Evolutionary conservation across 345 rosid genomes (phyloP), one percentile per base, ranked within the genome.

Genomic region (Sisymbrium altissimum): DNA sequence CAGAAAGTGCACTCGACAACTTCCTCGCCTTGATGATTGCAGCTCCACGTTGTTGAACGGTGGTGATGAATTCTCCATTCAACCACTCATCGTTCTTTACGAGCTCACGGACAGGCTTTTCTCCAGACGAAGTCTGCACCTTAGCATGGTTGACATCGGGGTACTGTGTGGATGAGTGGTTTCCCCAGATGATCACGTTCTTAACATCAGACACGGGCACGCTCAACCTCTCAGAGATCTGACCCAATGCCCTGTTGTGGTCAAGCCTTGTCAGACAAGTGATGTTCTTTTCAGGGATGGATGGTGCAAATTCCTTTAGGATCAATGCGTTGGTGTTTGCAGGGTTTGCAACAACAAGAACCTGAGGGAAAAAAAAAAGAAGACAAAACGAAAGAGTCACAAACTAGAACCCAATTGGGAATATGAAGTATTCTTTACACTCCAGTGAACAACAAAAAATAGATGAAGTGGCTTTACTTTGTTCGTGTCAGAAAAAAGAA

Each of bases 71-170:
- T 54, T 85, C 98, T 72, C 84, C 96, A 27, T 83, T 84, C 86
- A 92, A 86, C 97, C 97, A 95, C 17, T 44, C 89, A 68, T 95
- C 97, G 76, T 90, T 87, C 70, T 95, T 87, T 27, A 95, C 85
- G 35, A 92, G 98, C 85, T 82, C 98, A 21, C 90, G 83, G 29
- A 84, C 99, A 49, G 94, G 80, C 79, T 87, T 86, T 18, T 79
- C 97, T 9, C 96, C 94, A 27, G 91, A 79, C 7, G 90, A 74
- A 54, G 88, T 89, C 11, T 80, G 81, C 29, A 92, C 98, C 59
- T 88, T 90, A 39, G 99, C 99, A 79, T 95, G 99, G 88, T 83
- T 92, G 76, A 92, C 99, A 88, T 95, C 99, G 36, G 99, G 99
- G 79, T 95, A 95, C 78, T 95, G 99, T 49, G 88, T 71, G 62